These are phyloP conservation scores for Sodiomyces alkalinus DNA, from an alignment of 2,329 filamentous ascomycete species.

Conservation along the genomic window DNA sequence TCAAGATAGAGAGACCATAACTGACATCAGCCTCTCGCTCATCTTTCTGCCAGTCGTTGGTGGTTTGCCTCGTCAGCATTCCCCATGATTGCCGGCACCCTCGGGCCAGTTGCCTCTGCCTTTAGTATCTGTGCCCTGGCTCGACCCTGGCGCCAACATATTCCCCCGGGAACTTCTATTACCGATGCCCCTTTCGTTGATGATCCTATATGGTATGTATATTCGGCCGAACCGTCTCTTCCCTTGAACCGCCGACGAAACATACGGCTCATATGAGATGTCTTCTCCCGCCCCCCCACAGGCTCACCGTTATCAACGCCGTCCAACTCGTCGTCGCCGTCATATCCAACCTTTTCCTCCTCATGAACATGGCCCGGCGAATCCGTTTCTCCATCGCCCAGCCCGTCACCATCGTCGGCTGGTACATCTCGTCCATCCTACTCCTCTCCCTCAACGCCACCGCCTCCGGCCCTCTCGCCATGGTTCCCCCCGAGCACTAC, in stretches of 20 bases:
- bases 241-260: background rate
- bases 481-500: slow-evolving; percentile 30
- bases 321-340: slow-evolving; percentile 63
- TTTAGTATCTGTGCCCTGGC: slow-evolving; percentile 81
- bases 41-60: slow-evolving; percentile 30
- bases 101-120: slow-evolving; percentile 75
- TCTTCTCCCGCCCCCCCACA: too few relatives aligned
- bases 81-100: slow-evolving; percentile 67
- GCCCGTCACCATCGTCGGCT: slow-evolving; percentile 69
- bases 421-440: slow-evolving; percentile 51
- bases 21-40: too few relatives aligned
- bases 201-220: slow-evolving; percentile 58
- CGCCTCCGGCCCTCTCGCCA: slow-evolving; percentile 40
- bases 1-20: background rate
- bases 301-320: slow-evolving; percentile 62
- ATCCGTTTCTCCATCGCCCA: slow-evolving; percentile 71
- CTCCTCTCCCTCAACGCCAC: slow-evolving; percentile 53
- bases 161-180: slow-evolving; percentile 28
- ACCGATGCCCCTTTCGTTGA: slow-evolving; percentile 34
- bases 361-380: slow-evolving; percentile 73
- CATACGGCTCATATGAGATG: too few relatives aligned
- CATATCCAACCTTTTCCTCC: slow-evolving; percentile 62
- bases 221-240: too few relatives aligned
- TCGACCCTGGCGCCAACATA: slow-evolving; percentile 55
- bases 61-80: slow-evolving; percentile 52